phyloP scores from a whole-genome alignment of 1,139 yeast genomes.

The Pichia sp. region DNA sequence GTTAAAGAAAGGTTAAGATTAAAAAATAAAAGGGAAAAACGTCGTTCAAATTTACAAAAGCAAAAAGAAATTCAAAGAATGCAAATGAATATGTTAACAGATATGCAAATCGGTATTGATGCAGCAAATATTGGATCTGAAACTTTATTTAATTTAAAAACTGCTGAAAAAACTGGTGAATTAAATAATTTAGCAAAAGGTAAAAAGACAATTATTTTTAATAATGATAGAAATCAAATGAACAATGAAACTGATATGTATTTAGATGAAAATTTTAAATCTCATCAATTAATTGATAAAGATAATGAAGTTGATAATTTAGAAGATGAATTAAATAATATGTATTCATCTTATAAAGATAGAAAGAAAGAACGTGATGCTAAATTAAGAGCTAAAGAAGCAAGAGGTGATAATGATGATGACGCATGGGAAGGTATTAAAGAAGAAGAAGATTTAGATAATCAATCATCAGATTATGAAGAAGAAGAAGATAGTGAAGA shows the following conservation, averaged over 20 bases:
- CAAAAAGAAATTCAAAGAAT: constrained; percentile 85
- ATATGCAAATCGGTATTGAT: constrained; percentile 88
- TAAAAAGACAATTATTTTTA: constrained; percentile 70
- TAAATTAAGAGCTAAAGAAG: constrained; percentile 68
- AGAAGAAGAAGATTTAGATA: constrained; percentile 37
- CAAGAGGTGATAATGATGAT: constrained; percentile 74
- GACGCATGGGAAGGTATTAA: constrained; percentile 81
- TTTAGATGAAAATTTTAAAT: constrained; percentile 35
- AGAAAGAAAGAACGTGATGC: constrained; percentile 76
- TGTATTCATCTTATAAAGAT: constrained; percentile 73
- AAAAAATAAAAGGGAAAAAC: constrained; percentile 69
- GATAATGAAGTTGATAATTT: constrained; percentile 63
- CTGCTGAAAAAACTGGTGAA: constrained; percentile 83
- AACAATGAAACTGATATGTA: constrained; percentile 42
- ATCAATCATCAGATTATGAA: constrained; percentile 38
- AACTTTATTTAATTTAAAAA: constrained; percentile 71
- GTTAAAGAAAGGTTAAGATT: constrained; percentile 66
- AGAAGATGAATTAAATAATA: constrained; percentile 73
- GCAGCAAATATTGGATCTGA: constrained; percentile 82
- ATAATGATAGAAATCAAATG: constrained; percentile 33
- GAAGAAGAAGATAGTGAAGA: constrained; percentile 43
- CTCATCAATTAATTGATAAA: constrained; percentile 28
- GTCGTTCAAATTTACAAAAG: constrained; percentile 73
- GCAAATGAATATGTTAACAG: constrained; percentile 96
- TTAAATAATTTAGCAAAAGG: constrained; percentile 71